Conservation (phyloP, 192 early-diverging fungal species). For the Linnemannia zychae region DNA sequence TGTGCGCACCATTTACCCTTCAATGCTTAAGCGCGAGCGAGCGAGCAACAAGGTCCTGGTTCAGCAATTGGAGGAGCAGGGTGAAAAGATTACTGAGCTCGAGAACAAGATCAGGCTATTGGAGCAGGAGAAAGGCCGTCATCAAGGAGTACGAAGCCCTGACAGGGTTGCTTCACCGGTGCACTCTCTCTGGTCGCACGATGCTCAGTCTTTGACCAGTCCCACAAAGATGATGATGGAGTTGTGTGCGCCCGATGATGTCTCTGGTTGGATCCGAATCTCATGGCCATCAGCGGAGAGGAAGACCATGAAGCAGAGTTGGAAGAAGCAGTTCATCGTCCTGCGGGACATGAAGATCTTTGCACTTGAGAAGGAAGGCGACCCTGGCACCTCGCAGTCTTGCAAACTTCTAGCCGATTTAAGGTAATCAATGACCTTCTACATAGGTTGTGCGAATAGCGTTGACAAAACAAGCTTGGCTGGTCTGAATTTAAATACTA, state of each 20-base stretch:
- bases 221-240: constrained; percentile 55
- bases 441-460: background rate
- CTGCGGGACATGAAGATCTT: constrained; percentile 45
- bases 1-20: constrained; percentile 48
- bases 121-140: constrained; percentile 48
- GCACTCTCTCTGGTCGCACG: constrained; percentile 27
- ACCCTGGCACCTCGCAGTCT: constrained; percentile 21
- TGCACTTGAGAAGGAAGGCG: constrained; percentile 48
- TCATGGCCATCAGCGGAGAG: constrained; percentile 46
- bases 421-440: constrained; percentile 19
- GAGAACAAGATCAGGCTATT: constrained; percentile 42
- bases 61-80: constrained; percentile 51
- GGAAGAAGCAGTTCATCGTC: constrained; percentile 54
- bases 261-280: constrained; percentile 50
- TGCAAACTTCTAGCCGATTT: constrained; percentile 43
- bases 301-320: constrained; percentile 37
- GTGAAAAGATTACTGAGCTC: constrained; percentile 53
- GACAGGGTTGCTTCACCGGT: constrained; percentile 41
- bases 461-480: too few species aligned
- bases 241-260: constrained; percentile 32
- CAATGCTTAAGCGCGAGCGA: constrained; percentile 50
- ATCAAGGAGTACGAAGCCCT: constrained; percentile 32
- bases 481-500: background rate
- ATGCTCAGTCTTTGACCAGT: constrained; percentile 7
- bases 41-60: constrained; percentile 53